A percentile compares a stretch with the other conserved stretches of the same genome.
These are phyloP conservation scores for Botrytis fragariae DNA, from an alignment of 2,329 filamentous ascomycete species.

Conservation along the genomic window DNA sequence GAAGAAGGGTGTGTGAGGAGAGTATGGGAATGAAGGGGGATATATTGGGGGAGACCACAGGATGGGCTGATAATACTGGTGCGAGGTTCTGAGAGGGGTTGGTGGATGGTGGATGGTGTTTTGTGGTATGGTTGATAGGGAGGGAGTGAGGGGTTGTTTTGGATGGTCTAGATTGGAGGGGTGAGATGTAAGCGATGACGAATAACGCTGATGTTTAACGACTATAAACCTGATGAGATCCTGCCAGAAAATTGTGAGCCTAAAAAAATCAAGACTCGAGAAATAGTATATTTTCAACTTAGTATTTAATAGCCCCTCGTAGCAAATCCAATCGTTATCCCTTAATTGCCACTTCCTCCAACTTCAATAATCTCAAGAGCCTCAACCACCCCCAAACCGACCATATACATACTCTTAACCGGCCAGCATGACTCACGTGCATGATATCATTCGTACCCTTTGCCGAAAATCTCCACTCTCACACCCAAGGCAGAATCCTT, in stretches of 20 bases:
- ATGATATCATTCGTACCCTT: neutral
- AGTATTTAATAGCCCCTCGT: neutral
- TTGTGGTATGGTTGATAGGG: neutral
- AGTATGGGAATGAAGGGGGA: neutral
- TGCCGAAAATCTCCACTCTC: neutral
- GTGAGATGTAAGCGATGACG: neutral
- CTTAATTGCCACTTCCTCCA: neutral
- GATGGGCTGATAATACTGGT: neutral
- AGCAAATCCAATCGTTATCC: neutral
- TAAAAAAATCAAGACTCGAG: neutral
- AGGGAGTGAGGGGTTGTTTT: neutral
- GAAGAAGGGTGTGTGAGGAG: neutral
- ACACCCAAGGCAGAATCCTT: neutral
- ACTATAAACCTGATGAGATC: neutral
- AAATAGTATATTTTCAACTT: neutral
- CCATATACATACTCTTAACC: neutral
- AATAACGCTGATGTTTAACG: neutral
- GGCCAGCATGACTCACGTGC: neutral
- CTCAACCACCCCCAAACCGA: neutral
- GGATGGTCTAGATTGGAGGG: neutral
- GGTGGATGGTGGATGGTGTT: neutral
- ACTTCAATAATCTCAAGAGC: neutral
- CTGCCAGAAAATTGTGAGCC: neutral
- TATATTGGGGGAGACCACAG: neutral
- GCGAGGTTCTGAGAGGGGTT: neutral